phyloP scores from a whole-genome alignment of 495 filamentous ascomycete species.

The Xylaria scruposa region DNA sequence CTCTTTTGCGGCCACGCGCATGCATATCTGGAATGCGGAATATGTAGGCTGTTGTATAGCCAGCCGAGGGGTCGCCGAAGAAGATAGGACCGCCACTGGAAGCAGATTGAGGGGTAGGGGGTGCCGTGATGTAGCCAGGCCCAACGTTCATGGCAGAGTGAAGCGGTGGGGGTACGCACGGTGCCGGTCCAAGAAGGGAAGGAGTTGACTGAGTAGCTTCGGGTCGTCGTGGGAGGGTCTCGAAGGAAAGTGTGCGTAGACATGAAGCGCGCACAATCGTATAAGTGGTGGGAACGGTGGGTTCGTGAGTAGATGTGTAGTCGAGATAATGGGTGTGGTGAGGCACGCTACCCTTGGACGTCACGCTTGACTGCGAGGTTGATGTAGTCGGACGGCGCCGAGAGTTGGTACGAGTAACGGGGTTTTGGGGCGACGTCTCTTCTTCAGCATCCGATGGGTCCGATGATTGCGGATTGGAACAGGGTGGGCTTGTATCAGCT shows the following conservation, averaged over 20 bases:
- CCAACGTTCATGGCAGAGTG: constrained; percentile 42
- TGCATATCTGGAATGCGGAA: constrained; percentile 89
- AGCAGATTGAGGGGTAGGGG: constrained; percentile 44
- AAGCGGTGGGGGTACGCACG: constrained; percentile 32
- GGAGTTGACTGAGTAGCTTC: constrained; percentile 37
- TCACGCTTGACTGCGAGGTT: constrained; percentile 53
- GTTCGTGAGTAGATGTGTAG: constrained; percentile 85
- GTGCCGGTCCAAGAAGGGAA: constrained; percentile 32
- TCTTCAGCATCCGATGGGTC: constrained; percentile 56
- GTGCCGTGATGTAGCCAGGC: constrained; percentile 42
- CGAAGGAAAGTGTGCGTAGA: constrained; percentile 84
- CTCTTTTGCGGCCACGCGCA: constrained; percentile 83
- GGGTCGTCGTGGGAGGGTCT: constrained; percentile 75
- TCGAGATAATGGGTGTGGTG: constrained; percentile 83
- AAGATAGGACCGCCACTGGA: constrained; percentile 74
- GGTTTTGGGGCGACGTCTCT: constrained; percentile 34
- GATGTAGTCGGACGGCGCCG: constrained; percentile 38
- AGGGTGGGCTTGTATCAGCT: constrained; percentile 48
- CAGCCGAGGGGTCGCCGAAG: constrained; percentile 81
- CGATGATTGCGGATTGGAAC: constrained; percentile 49
- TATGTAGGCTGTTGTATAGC: constrained; percentile 91
- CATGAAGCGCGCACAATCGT: constrained; percentile 84
- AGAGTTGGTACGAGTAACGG: constrained; percentile 19
- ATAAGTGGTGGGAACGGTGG: constrained; percentile 76
- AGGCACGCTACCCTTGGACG: constrained; percentile 56